A percentile compares a stretch with the other conserved stretches of the same genome.
Conservation (phyloP, 768 basidiomycete species). For the Tulasnella sp. region DNA sequence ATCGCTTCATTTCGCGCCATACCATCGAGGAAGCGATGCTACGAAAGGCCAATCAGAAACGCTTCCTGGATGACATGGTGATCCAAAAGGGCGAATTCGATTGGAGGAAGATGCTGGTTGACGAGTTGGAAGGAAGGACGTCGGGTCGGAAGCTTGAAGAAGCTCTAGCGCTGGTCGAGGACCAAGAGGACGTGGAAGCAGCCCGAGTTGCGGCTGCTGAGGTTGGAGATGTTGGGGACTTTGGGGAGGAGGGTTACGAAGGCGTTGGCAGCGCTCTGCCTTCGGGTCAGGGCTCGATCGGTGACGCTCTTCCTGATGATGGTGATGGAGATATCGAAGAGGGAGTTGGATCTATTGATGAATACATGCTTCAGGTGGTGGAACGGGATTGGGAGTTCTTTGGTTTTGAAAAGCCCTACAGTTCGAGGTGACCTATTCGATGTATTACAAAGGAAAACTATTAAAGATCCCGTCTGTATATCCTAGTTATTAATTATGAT, state of each 20-base stretch:
- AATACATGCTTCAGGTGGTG: slow-evolving; percentile 77
- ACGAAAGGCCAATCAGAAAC: slow-evolving; percentile 96
- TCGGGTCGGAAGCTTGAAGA: slow-evolving; percentile 49
- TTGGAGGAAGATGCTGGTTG: slow-evolving; percentile 74
- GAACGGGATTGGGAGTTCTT: slow-evolving; percentile 65
- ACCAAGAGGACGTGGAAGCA: slow-evolving; percentile 80
- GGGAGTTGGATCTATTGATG: slow-evolving; percentile 71
- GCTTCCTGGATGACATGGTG: slow-evolving; percentile 82
- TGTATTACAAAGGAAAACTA: background rate
- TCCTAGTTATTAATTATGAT: too few species aligned
- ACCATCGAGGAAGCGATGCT: slow-evolving; percentile 97
- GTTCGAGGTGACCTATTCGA: background rate
- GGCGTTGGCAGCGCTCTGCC: slow-evolving; percentile 20
- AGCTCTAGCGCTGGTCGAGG: slow-evolving; percentile 82
- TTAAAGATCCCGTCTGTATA: too few species aligned
- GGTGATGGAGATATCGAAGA: slow-evolving; percentile 40
- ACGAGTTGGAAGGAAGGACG: slow-evolving; percentile 46
- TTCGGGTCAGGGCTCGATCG: slow-evolving; percentile 24
- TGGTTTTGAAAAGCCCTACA: slow-evolving; percentile 11
- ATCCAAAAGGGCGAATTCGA: slow-evolving; percentile 94
- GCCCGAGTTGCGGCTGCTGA: slow-evolving; percentile 77
- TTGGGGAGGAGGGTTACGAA: slow-evolving; percentile 47
- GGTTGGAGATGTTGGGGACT: slow-evolving; percentile 66
- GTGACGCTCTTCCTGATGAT: slow-evolving; percentile 38
- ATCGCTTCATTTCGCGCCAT: slow-evolving; percentile 83